These are phyloP conservation scores for Phanerochaete sordida DNA, from an alignment of 768 basidiomycete genomes.

Conservation along the genomic window DNA sequence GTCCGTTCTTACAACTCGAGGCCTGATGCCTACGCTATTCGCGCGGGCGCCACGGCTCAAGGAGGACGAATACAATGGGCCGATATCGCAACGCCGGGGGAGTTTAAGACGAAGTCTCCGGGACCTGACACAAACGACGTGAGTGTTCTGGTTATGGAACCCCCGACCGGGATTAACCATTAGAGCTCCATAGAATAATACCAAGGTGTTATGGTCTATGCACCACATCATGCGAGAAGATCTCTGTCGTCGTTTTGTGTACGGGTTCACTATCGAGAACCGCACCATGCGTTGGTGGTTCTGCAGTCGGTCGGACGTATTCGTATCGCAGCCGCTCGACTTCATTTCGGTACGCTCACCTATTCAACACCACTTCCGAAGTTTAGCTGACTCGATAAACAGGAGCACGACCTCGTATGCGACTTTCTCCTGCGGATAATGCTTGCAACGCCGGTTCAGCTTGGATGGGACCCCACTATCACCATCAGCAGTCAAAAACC, in stretches of 20 bases:
- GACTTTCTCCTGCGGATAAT: neutral
- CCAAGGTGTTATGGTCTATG: constrained; percentile 24
- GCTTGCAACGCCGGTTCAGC: neutral
- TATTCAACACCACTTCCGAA: neutral
- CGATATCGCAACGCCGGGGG: too few species aligned
- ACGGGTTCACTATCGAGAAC: constrained; percentile 28
- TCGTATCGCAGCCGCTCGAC: constrained; percentile 17
- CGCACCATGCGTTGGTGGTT: constrained; percentile 26
- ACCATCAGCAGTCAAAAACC: neutral
- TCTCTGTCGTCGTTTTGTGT: constrained; percentile 20
- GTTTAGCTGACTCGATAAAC: too few species aligned
- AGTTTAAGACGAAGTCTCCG: too few species aligned
- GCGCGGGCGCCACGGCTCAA: too few species aligned
- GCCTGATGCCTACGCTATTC: too few species aligned
- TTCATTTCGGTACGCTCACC: constrained; percentile 3
- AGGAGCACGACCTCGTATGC: neutral
- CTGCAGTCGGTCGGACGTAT: constrained; percentile 17
- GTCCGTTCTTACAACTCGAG: too few species aligned
- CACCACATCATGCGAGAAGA: constrained; percentile 25
- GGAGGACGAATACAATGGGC: too few species aligned
- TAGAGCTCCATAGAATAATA: neutral
- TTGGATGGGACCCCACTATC: constrained; percentile 9
- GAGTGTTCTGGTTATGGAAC: too few species aligned
- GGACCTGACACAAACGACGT: too few species aligned
- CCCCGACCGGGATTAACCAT: too few species aligned